Base-by-base conservation (phyloP, 2,329 filamentous ascomycete species). In the Cercospora brassicicola region DNA sequence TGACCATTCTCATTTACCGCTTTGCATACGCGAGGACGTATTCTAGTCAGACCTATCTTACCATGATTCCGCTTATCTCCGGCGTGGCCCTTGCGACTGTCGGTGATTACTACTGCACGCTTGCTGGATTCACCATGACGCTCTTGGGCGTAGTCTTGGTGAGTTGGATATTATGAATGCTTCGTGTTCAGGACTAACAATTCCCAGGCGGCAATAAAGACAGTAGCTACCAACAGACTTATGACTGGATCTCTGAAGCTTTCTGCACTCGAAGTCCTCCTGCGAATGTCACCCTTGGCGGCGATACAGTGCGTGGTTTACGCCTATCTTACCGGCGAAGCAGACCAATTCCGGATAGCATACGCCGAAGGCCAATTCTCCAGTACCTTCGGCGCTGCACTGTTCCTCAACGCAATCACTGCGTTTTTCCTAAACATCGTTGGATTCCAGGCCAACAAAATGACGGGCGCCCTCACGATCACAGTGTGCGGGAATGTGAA, bases 91-190 rank as follows among this genome's bases (percentile, higher is more conserved):
- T 89, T 71, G 87, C 86, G 36, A 89, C 87, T 1, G 84, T 84
- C 51, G 88, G 88, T 68, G 87, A 89, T 78, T 88, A 88, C 82
- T 86, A 85, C 72, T 88, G 87, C 74, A 87, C 86, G n/a, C 78
- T 84, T 26, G 78, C 84, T 15, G 87, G 87, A 6, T 74, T 78
- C 42, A 57, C 74, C 4, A 71, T 78, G 55, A 79, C 78, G 4
- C 72, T 76, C 81, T 71, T 81, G 82, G 78, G 78, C 11, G 78
- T 78, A 11, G 28, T 77, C 5, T 70, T 79, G 15, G 62, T 57
- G 31, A 56, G 62, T 63, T 11, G 10, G 7, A 3, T 33, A 1
- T 8, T 5, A 30, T 13, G 1, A 31, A 18, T 33, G 15, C 23
- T n/a, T 51, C 28, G 8, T 9, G 15, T 20, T 9, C 10, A 18